Evolutionary conservation across 805 yeast species (phyloP).

Genomic region (Huiozyma naganishii): DNA sequence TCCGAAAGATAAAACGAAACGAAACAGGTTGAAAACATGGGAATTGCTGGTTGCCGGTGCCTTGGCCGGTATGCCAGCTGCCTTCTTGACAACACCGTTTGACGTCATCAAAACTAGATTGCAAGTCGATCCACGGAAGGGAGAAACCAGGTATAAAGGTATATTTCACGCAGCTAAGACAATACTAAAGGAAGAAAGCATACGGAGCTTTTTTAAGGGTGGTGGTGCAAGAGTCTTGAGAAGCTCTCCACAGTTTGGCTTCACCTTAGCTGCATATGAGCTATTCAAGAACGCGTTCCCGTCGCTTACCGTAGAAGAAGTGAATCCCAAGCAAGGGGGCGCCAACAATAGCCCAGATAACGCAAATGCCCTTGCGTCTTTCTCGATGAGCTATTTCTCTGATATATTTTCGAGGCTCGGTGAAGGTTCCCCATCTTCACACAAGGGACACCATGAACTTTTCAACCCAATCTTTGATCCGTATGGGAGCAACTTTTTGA

Average conservation of each 20-base stretch:
- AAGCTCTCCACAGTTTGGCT: conserved; percentile 96
- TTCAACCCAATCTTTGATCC: conserved; percentile 22
- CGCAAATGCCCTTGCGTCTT: neutral
- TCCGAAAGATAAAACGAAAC: conserved; percentile 50
- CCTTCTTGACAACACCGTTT: conserved; percentile 90
- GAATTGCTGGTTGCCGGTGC: conserved; percentile 85
- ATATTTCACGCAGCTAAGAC: conserved; percentile 66
- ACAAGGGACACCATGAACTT: conserved; percentile 13
- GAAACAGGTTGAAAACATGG: conserved; percentile 60
- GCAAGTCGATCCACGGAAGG: conserved; percentile 70
- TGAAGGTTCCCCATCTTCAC: conserved; percentile 6
- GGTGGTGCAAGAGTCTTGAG: conserved; percentile 89
- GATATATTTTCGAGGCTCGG: conserved; percentile 9
- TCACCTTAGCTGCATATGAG: conserved; percentile 95
- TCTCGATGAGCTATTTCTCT: conserved; percentile 13
- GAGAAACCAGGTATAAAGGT: conserved; percentile 69
- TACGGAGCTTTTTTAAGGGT: conserved; percentile 86
- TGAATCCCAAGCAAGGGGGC: neutral
- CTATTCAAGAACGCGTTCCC: conserved; percentile 45
- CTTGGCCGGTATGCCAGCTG: conserved; percentile 96
- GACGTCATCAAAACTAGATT: conserved; percentile 94
- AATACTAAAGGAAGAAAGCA: conserved; percentile 73
- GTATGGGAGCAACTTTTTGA: conserved; percentile 33
- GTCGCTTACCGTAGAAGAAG: conserved; percentile 2
- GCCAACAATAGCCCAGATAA: conserved; percentile 16